These are phyloP conservation scores for Sporothrix sp. DNA, from an alignment of 2,329 filamentous ascomycete genomes.

Conservation along the genomic window DNA sequence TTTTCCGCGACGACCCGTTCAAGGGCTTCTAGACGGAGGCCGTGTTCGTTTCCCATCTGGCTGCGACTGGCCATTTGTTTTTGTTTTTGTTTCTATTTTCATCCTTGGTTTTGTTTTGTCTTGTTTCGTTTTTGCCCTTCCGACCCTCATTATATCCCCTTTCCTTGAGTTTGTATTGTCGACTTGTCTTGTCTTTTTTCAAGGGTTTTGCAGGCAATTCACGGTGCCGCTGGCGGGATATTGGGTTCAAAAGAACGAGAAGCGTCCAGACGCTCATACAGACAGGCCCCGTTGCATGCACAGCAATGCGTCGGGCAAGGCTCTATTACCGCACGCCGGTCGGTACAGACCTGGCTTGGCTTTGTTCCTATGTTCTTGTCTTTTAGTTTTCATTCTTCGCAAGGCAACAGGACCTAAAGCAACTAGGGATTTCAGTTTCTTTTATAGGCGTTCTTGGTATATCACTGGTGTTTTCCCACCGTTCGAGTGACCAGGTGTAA, in stretches of 20 bases:
- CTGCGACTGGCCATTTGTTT: too few relatives aligned
- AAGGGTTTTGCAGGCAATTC: background rate
- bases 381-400: background rate
- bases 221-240: constrained; percentile 9
- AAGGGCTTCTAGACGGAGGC: constrained; percentile 41
- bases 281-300: background rate
- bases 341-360: background rate
- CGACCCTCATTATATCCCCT: constrained; percentile 3
- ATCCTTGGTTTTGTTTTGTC: background rate
- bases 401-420: constrained; percentile 6
- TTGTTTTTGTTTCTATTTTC: background rate
- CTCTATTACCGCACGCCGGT: too few relatives aligned
- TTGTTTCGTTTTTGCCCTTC: background rate
- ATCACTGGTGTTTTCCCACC: too few relatives aligned
- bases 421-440: background rate
- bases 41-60: too few relatives aligned
- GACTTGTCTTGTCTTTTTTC: background rate
- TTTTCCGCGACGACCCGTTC: constrained; percentile 50
- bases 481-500: too few relatives aligned
- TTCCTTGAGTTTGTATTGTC: background rate
- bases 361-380: background rate
- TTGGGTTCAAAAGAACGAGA: constrained; percentile 6
- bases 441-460: constrained; percentile 9
- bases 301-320: constrained; percentile 3
- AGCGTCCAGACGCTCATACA: constrained; percentile 6